Evolutionary conservation across 2,329 filamentous ascomycete species (phyloP).

Genomic region (Fusarium penzigii): DNA sequence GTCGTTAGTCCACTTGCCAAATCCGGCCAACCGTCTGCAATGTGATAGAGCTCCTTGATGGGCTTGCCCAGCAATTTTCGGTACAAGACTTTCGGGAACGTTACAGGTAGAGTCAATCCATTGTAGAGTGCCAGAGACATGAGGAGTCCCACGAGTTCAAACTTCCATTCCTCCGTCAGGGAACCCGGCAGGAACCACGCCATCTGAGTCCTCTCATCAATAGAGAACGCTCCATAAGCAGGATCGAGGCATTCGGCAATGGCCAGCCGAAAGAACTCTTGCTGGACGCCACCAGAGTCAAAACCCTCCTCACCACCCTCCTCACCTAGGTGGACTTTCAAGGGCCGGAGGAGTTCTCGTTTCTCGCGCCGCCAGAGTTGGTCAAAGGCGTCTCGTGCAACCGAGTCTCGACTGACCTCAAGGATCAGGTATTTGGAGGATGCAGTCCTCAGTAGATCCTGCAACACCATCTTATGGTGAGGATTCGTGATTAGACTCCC

Average conservation of each 20-base stretch:
- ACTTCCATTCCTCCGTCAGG: constrained; percentile 83
- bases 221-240: constrained; percentile 76
- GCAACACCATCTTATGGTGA: constrained; percentile 61
- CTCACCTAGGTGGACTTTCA: constrained; percentile 86
- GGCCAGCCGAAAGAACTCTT: constrained; percentile 89
- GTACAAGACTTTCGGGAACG: constrained; percentile 84
- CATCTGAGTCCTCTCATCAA: constrained; percentile 74
- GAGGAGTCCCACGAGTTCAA: constrained; percentile 84
- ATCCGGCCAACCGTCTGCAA: constrained; percentile 85
- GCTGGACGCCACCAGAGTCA: constrained; percentile 92
- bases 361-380: constrained; percentile 87
- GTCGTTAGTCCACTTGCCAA: constrained; percentile 72
- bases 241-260: constrained; percentile 79
- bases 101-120: constrained; percentile 85
- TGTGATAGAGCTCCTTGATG: constrained; percentile 71
- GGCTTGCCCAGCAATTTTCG: constrained; percentile 72
- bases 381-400: constrained; percentile 76
- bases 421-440: constrained; percentile 72
- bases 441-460: constrained; percentile 64
- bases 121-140: constrained; percentile 91
- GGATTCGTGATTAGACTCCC: constrained; percentile 56
- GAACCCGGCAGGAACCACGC: constrained; percentile 87
- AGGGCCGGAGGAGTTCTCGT: constrained; percentile 77
- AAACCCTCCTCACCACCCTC: constrained; percentile 83
- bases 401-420: constrained; percentile 64